Base-by-base conservation (phyloP, 306 rosid species). In the Trichosanthes truncata region DNA sequence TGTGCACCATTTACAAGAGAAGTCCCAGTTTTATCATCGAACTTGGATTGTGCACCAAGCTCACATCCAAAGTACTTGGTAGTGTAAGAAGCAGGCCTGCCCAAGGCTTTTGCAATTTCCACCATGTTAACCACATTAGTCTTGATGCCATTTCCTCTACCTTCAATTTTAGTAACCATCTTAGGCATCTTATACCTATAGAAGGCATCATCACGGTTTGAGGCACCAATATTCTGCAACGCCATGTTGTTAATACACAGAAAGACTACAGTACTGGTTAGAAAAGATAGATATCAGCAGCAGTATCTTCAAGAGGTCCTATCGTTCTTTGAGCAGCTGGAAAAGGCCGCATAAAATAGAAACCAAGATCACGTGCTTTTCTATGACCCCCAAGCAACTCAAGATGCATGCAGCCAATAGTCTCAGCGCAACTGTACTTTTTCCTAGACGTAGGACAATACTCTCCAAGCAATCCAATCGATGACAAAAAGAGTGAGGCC, bases 131-230 rank as follows among this genome's bases (percentile, higher is more conserved):
- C 97, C 63, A 90, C 84, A 45, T 92, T 92, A 4, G 93, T 92
- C 81, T 88, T 92, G 88, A 92, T 90, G 84, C 95, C 97, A 82
- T 92, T 92, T 51, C 97, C 97, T 73, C 95, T 86, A 31, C 97
- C 95, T 82, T 92, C 93, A 59, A 92, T 92, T 83, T 89, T 92
- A 5, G 97, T 92, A 10, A 92, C 78, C 97, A 90, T 90, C 78
- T n/a, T 89, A n/a, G 97, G 97, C 97, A 92, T 92, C 88, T 92
- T 90, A 76, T 90, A 92, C 92, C 97, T 84, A 23, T 92, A 92
- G 87, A 92, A 92, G 91, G 95, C 95, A 89, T 92, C 95, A 66
- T 92, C 95, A 6, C 92, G 89, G 82, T 92, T 92, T 3, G 88
- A 81, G 55, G 96, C 95, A 84, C 97, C 97, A 78, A 92, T 92